These are phyloP conservation scores for Apophysomyces ossiformis DNA, from an alignment of 371 early-diverging fungal species.

Conservation along the genomic window DNA sequence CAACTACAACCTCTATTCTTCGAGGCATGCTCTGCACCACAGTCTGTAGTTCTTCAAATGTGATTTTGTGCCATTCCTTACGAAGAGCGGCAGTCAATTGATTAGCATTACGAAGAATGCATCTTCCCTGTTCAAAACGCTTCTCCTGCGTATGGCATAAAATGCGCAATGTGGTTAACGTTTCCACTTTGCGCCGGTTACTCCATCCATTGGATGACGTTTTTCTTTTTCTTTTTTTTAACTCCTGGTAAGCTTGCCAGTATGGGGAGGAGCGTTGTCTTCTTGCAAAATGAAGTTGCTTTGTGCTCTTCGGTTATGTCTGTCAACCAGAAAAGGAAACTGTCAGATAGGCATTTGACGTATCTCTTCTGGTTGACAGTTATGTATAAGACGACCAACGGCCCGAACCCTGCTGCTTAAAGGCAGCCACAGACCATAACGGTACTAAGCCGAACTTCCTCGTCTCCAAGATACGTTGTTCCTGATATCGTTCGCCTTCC, in stretches of 20 bases:
- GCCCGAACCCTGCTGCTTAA: background rate
- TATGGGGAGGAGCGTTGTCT: conserved; percentile 37
- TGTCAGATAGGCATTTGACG: background rate
- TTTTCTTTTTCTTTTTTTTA: conserved; percentile 9
- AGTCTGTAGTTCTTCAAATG: background rate
- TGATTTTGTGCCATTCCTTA: background rate
- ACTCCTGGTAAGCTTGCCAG: conserved; percentile 20
- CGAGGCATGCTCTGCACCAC: conserved; percentile 4
- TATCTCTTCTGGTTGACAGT: background rate
- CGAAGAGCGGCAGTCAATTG: background rate
- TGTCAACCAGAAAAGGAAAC: background rate
- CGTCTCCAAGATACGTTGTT: background rate
- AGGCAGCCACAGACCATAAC: conserved; percentile 12
- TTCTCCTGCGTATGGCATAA: background rate
- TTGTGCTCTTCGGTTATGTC: conserved; percentile 17
- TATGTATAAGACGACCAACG: background rate
- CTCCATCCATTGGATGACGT: conserved; percentile 20
- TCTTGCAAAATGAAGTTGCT: conserved; percentile 33
- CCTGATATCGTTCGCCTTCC: background rate
- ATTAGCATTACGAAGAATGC: background rate
- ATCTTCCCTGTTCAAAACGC: background rate
- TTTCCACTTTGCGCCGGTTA: conserved; percentile 45
- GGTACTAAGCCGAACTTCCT: conserved; percentile 2
- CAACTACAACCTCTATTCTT: conserved; percentile 3
- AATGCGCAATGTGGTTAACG: conserved; percentile 38